Conservation (phyloP, 352 stramenopile species). For the Pythium volutum region DNA sequence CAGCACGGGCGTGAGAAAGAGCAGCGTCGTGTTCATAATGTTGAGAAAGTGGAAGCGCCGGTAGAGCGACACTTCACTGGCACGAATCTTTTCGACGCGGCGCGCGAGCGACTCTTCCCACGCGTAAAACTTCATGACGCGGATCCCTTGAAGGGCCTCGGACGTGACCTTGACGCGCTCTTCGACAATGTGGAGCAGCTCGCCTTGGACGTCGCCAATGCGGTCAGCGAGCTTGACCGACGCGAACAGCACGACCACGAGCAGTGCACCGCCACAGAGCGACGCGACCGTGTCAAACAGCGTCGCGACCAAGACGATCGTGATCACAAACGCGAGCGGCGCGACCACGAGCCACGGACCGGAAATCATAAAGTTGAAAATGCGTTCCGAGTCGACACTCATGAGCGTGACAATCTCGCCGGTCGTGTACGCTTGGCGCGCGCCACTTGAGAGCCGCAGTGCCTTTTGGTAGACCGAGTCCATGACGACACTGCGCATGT, state of each 20-base stretch:
- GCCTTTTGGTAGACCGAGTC: conserved; percentile 40
- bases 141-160: conserved; percentile 88
- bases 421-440: conserved; percentile 32
- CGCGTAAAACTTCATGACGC: conserved; percentile 90
- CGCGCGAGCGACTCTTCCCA: conserved; percentile 60
- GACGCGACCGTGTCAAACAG: conserved; percentile 24
- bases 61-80: conserved; percentile 39
- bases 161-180: conserved; percentile 92
- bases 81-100: conserved; percentile 42
- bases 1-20: conserved; percentile 50
- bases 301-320: conserved; percentile 31
- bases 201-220: conserved; percentile 26
- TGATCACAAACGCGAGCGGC: conserved; percentile 31
- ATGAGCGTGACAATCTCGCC: conserved; percentile 42
- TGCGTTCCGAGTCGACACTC: conserved; percentile 36
- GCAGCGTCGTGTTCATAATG: conserved; percentile 54
- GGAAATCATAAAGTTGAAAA: conserved; percentile 36
- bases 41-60: conserved; percentile 55
- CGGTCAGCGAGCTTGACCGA: conserved; percentile 20
- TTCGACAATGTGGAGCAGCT: conserved; percentile 31
- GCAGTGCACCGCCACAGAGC: conserved; percentile 19
- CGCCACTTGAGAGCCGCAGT: conserved; percentile 30
- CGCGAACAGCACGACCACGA: conserved; percentile 21
- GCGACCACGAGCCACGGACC: conserved; percentile 31
- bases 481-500: conserved; percentile 38